These are phyloP conservation scores for Alloteropsis angusta DNA, from an alignment of 202 grass and related monocot species.

Conservation along the genomic window DNA sequence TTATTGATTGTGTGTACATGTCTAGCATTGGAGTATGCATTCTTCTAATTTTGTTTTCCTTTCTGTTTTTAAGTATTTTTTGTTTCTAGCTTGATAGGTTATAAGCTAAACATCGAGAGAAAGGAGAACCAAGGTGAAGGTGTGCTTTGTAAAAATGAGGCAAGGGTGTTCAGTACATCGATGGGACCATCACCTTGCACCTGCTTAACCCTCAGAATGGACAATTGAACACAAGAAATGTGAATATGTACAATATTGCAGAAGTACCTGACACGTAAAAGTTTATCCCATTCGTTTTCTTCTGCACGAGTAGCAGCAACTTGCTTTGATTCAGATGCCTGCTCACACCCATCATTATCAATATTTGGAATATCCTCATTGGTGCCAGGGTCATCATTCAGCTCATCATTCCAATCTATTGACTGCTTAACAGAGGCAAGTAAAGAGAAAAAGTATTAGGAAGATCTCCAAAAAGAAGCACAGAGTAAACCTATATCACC, in stretches of 20 bases:
- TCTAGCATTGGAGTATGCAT: not conserved
- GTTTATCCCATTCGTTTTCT: constrained; percentile 98
- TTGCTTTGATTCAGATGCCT: constrained; percentile 60
- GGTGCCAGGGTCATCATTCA: constrained; percentile 59
- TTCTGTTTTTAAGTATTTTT: not conserved
- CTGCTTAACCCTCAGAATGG: not conserved
- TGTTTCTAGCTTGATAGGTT: not conserved
- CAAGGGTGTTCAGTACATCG: not conserved
- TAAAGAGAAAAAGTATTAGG: constrained; percentile 28
- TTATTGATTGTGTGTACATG: not conserved
- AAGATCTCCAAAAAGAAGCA: constrained; percentile 12
- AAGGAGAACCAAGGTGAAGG: not conserved
- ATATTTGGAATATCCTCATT: constrained; percentile 38
- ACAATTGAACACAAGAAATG: constrained; percentile 1
- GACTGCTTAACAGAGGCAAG: constrained; percentile 52
- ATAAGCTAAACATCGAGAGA: not conserved
- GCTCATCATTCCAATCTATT: constrained; percentile 91
- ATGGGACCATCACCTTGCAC: not conserved
- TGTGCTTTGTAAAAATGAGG: not conserved
- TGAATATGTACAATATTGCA: not conserved
- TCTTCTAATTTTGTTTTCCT: not conserved
- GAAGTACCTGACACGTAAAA: constrained; percentile 85
- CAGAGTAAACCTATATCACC: constrained; percentile 24
- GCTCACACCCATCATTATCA: constrained; percentile 44
- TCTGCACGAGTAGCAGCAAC: constrained; percentile 41